A percentile compares a stretch with the other conserved stretches of the same genome.
These are phyloP conservation scores for Williopsis jadinii DNA, from an alignment of 1,139 yeast genomes.

Conservation along the genomic window DNA sequence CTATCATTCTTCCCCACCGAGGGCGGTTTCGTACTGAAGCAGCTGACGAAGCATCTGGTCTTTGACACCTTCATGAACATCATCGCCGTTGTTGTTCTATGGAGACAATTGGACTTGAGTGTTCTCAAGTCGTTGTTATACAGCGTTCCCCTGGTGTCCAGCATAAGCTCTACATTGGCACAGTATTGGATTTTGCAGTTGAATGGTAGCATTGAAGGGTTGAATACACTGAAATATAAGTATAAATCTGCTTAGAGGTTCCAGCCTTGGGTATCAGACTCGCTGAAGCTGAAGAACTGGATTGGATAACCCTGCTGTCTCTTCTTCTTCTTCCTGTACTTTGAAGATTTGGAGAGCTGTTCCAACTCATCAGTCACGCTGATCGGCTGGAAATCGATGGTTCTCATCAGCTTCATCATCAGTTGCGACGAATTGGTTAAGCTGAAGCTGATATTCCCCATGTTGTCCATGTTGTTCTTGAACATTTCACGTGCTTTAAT, in stretches of 20 bases:
- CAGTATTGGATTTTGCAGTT: constrained; percentile 5
- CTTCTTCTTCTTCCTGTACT: background rate
- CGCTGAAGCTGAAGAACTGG: constrained; percentile 3
- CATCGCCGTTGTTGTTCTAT: constrained; percentile 1
- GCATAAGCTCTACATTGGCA: constrained; percentile 6
- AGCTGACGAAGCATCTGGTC: background rate
- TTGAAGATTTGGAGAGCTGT: background rate
- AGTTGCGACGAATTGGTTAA: constrained; percentile 3
- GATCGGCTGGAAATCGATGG: constrained; percentile 1
- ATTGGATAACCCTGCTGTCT: constrained; percentile 1
- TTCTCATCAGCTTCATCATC: constrained; percentile 8
- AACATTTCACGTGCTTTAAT: constrained; percentile 2
- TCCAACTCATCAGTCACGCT: constrained; percentile 4
- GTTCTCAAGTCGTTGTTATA: constrained; percentile 2
- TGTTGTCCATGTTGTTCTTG: constrained; percentile 1
- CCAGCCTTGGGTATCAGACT: no score
- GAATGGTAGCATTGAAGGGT: constrained; percentile 3
- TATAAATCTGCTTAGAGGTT: constrained; percentile 10
- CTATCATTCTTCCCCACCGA: background rate
- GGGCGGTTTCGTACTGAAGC: background rate
- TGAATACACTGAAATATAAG: constrained; percentile 12
- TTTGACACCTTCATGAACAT: constrained; percentile 4
- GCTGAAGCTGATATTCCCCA: constrained; percentile 6
- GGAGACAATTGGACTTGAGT: background rate
- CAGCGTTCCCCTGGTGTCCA: constrained; percentile 7